A percentile compares a stretch with the other conserved stretches of the same genome.
Evolutionary conservation across 2,329 filamentous ascomycete genomes (phyloP).

Genomic region (Penicillium sp.): DNA sequence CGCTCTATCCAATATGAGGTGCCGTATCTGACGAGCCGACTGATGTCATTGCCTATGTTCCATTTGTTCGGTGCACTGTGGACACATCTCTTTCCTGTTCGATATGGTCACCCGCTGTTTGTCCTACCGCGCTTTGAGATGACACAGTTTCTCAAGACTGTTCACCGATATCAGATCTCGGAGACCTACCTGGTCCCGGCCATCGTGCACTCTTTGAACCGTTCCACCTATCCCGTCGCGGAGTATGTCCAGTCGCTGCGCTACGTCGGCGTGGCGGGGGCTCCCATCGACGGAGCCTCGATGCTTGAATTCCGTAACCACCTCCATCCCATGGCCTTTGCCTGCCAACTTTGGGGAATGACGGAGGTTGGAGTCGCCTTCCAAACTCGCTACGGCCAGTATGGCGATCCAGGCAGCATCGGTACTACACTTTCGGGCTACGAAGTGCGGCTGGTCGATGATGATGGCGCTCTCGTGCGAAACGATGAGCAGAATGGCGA

Average conservation of each 20-base stretch:
- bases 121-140: constrained; percentile 53
- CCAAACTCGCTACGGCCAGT: constrained; percentile 44
- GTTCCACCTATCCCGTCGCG: constrained; percentile 27
- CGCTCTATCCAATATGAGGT: constrained; percentile 46
- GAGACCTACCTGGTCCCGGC: constrained; percentile 55
- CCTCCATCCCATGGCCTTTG: constrained; percentile 46
- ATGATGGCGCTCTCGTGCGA: constrained; percentile 34
- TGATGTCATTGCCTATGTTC: constrained; percentile 59
- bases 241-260: constrained; percentile 47
- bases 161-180: constrained; percentile 50
- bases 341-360: constrained; percentile 60
- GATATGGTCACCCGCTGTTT: constrained; percentile 52
- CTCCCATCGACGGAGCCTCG: constrained; percentile 49
- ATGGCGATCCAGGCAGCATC: constrained; percentile 52
- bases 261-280: constrained; percentile 54
- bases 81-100: constrained; percentile 52
- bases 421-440: constrained; percentile 50
- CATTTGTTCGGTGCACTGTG: constrained; percentile 56
- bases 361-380: constrained; percentile 56
- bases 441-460: constrained; percentile 41
- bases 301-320: constrained; percentile 47
- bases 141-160: constrained; percentile 43
- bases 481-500: constrained; percentile 43
- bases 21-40: constrained; percentile 47
- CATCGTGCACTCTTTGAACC: constrained; percentile 45